Evolutionary conservation across 805 yeast species (phyloP), one percentile per base, ranked within the genome.

Genomic region (Millerozyma miso): DNA sequence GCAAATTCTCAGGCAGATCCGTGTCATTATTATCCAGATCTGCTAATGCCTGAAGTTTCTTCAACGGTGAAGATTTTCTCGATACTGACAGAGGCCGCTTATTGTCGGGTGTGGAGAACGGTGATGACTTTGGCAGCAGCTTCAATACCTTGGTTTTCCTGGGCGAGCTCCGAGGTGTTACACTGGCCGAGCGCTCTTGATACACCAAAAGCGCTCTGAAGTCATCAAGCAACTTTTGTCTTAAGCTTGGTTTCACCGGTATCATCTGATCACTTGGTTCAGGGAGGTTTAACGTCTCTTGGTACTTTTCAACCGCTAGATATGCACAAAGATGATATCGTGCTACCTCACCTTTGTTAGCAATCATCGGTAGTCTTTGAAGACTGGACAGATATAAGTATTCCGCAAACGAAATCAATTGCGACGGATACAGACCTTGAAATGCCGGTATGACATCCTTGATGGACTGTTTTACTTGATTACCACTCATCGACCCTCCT

Each of bases 241-340:
- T 63, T 12, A 65, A 55, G 39, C 62, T 60, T 20, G 77, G 67
- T 12, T 81, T 85, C 2, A 82, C 59, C 0, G 93, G 91, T 1
- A 85, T 74, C 47, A 71, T 73, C 37, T 70, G 73, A 31, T 67
- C 40, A 29, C 64, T 64, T 4, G 84, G 85, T 3, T 65, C 63
- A 0, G 83, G 76, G 6, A 80, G 63, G 3, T 69, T 59, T 35
- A 76, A 63, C 31, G 61, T 61, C 8, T 65, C 61, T 10, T 64
- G 63, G 35, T 76, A 70, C 47, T 70, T 69, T 44, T 79, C 80
- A 12, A 76, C 74, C 0, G 86, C 83, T 18, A 83, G 56, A 47
- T 65, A 77, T 4, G 88, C 85, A 57, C 88, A 81, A 10, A 85
- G 57, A 56, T 85, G 90, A 42, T 73, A 73, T 41, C 91, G 65